phyloP scores from a whole-genome alignment of 2,329 filamentous ascomycete species.

The Chalaropsis ovoidea region DNA sequence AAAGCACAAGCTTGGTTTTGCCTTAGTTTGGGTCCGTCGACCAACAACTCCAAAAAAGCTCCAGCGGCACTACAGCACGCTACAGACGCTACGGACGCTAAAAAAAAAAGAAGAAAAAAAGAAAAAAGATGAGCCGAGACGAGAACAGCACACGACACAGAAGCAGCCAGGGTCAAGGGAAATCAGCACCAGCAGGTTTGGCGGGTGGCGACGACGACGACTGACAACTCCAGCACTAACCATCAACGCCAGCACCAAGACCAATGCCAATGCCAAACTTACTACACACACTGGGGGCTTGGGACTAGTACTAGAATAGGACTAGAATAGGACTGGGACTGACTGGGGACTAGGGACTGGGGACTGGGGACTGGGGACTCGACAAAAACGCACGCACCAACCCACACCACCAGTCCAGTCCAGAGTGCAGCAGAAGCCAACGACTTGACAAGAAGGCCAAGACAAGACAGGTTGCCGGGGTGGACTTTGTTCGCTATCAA shows the following conservation, averaged over 20 bases:
- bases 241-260: no score
- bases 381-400: neutral
- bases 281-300: no score
- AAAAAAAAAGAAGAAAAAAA: constrained; percentile 5
- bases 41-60: neutral
- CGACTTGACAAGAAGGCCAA: neutral
- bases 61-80: constrained; percentile 10
- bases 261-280: no score
- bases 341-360: neutral
- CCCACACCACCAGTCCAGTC: no score
- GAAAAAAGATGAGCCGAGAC: neutral
- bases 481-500: constrained; percentile 2
- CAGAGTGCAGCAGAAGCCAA: neutral
- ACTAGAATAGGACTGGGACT: neutral
- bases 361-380: neutral
- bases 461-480: neutral
- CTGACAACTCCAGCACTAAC: neutral
- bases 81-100: neutral
- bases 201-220: neutral
- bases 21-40: neutral
- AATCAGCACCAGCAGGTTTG: neutral
- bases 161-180: neutral
- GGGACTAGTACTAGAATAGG: neutral
- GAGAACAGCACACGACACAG: neutral
- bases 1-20: constrained; percentile 7